Evolutionary conservation across 441 rosid genomes (phyloP).

Genomic region (Viola pubescens): DNA sequence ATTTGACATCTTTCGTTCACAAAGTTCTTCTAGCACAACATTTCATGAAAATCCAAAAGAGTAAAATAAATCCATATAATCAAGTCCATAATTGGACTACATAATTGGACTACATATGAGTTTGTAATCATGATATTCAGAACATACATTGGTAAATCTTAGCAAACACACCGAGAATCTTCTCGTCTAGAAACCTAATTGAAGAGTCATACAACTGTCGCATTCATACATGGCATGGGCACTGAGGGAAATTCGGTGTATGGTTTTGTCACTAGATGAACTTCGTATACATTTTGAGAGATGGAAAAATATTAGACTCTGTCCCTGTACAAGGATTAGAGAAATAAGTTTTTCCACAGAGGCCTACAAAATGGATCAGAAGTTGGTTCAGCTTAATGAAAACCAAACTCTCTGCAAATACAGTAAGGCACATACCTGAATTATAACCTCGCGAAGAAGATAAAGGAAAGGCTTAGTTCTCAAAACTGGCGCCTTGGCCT

Average conservation of each 20-base stretch:
- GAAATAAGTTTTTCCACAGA: not conserved
- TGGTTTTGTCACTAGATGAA: too few relatives aligned
- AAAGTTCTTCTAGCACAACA: not conserved
- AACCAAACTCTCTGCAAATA: not conserved
- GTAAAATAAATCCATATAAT: constrained; percentile 8
- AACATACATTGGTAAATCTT: constrained; percentile 18
- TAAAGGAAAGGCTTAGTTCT: constrained; percentile 16
- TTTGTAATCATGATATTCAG: constrained; percentile 10
- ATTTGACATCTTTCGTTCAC: constrained; percentile 5
- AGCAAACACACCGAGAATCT: constrained; percentile 9
- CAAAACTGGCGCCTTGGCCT: constrained; percentile 75
- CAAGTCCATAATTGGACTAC: constrained; percentile 15
- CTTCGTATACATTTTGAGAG: not conserved
- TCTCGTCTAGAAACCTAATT: constrained; percentile 6
- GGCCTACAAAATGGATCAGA: not conserved
- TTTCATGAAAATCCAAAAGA: not conserved
- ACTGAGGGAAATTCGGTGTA: not conserved
- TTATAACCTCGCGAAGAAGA: constrained; percentile 7
- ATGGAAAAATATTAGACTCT: constrained; percentile 12
- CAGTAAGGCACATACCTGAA: constrained; percentile 14
- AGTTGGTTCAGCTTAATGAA: not conserved
- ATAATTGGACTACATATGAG: constrained; percentile 11
- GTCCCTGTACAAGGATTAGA: constrained; percentile 14
- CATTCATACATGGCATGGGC: constrained; percentile 9
- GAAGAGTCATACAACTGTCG: not conserved